A percentile compares a stretch with the other conserved stretches of the same genome.
These are phyloP conservation scores for Mycena kentingensis DNA, from an alignment of 768 basidiomycete genomes.

Conservation along the genomic window DNA sequence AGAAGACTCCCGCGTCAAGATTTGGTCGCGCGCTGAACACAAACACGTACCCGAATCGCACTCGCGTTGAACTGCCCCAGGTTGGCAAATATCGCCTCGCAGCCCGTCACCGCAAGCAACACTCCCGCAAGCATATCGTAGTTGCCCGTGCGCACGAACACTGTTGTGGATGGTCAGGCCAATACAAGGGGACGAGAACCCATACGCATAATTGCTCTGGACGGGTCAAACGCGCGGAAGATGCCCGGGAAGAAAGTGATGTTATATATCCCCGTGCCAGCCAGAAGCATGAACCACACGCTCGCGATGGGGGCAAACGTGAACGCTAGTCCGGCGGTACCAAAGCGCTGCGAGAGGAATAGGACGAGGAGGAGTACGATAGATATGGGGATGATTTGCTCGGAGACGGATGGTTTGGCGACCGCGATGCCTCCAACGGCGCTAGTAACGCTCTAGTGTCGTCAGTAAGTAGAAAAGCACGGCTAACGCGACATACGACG, in stretches of 20 bases:
- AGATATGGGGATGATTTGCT: conserved; percentile 58
- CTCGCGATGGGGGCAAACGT: conserved; percentile 55
- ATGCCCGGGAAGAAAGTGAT: conserved; percentile 56
- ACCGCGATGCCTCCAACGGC: conserved; percentile 71
- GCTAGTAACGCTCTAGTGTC: conserved; percentile 50
- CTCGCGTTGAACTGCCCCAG: conserved; percentile 67
- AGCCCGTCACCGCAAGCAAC: conserved; percentile 68
- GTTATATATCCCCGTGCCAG: conserved; percentile 58
- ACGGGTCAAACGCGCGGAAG: conserved; percentile 68
- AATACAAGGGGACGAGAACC: conserved; percentile 2
- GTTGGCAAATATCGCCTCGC: conserved; percentile 69
- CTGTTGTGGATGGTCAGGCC: conserved; percentile 29
- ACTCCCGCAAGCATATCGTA: conserved; percentile 66
- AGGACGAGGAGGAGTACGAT: conserved; percentile 59
- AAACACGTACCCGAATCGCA: conserved; percentile 51
- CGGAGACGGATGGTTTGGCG: conserved; percentile 49
- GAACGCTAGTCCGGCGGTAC: conserved; percentile 53
- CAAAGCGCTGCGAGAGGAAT: conserved; percentile 62
- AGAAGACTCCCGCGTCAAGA: neutral
- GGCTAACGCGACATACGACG: conserved; percentile 37
- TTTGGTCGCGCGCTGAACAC: neutral
- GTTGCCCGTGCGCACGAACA: conserved; percentile 64
- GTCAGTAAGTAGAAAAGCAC: neutral
- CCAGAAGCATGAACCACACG: conserved; percentile 57
- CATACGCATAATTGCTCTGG: conserved; percentile 62